Evolutionary conservation across 164 flowering plant species (phyloP), one percentile per base, ranked within the genome.

Genomic region (Magnolia sinica): DNA sequence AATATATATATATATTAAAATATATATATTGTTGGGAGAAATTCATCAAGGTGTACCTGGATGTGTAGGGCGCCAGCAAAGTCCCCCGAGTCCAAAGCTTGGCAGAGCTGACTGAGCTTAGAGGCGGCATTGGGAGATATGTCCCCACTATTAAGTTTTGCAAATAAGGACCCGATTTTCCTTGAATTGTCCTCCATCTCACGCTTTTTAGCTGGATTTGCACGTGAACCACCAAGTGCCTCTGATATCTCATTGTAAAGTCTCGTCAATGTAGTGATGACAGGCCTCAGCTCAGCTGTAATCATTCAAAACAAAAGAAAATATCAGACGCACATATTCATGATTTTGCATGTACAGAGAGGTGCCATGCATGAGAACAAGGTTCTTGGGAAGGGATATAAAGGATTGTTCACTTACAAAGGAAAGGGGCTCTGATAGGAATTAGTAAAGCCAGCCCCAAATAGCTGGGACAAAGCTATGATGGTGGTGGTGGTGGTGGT

Each of bases 111-210:
- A 61, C 86, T 85, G 76, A 96, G 98, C 83, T 89, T 96, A 70
- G 91, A 91, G 16, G 91, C 87, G 75, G 98, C 99, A 83, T 92
- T 96, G 70, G 85, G 87, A 14, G 98, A 93, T 68, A 96, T 94
- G 79, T 96, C 97, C 20, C 91, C 93, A 71, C 89, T 85, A 82
- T 96, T 93, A 10, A 96, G 95, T 77, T 93, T 96, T 31, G 87
- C 95, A 84, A 96, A 93, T 79, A 96, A 81, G 71, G 94, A 91
- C 68, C 99, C 99, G 24, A 96, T 75, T 85, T 91, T 96, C 78
- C 82, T 93, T 61, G 99, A 96, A 80, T 94, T 94, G 77, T 96
- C 99, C 61, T 96, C 99, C 63, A 96, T 91, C 85, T 96, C 99
- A 64, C 97, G 88, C 85, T 86, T 96, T 84, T 89, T 93, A 23